phyloP scores from a whole-genome alignment of 331 rosid genomes.

The Acacia concinna region DNA sequence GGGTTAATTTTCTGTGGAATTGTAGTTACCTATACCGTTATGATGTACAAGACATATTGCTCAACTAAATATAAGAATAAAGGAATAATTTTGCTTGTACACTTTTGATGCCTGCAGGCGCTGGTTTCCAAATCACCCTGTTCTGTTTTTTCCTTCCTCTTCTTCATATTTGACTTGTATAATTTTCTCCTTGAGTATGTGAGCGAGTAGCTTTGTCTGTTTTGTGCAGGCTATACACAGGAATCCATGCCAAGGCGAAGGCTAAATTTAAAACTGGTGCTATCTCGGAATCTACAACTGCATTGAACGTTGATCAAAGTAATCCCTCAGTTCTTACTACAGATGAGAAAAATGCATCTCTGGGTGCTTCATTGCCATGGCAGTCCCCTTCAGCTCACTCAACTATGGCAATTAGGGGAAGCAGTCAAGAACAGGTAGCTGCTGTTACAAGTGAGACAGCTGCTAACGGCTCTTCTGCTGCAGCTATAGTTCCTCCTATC shows the following conservation, averaged over 20 bases:
- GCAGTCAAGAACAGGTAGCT: slow-evolving; percentile 52
- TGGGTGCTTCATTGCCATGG: slow-evolving; percentile 53
- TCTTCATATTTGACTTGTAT: not conserved
- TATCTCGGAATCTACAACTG: slow-evolving; percentile 89
- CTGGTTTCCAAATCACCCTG: not conserved
- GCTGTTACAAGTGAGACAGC: slow-evolving; percentile 35
- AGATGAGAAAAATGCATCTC: slow-evolving; percentile 54
- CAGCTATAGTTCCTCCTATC: slow-evolving; percentile 36
- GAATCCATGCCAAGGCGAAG: slow-evolving; percentile 87
- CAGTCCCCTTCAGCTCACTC: slow-evolving; percentile 45
- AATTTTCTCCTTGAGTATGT: not conserved
- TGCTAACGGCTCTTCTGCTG: slow-evolving; percentile 40
- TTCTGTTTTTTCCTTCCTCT: not conserved
- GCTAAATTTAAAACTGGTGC: slow-evolving; percentile 88
- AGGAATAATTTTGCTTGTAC: not conserved
- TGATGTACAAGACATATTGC: not conserved
- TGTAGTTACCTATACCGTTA: not conserved
- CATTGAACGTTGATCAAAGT: slow-evolving; percentile 80
- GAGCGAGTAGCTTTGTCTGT: not conserved
- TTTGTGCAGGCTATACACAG: slow-evolving; percentile 77
- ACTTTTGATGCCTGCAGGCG: not conserved
- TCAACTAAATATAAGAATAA: not conserved
- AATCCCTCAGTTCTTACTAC: slow-evolving; percentile 56
- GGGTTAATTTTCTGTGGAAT: too few relatives aligned
- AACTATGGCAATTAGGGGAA: slow-evolving; percentile 49